These are phyloP conservation scores for Thymus quinquecostatus DNA, from an alignment of 257 asterid genomes.

Conservation along the genomic window DNA sequence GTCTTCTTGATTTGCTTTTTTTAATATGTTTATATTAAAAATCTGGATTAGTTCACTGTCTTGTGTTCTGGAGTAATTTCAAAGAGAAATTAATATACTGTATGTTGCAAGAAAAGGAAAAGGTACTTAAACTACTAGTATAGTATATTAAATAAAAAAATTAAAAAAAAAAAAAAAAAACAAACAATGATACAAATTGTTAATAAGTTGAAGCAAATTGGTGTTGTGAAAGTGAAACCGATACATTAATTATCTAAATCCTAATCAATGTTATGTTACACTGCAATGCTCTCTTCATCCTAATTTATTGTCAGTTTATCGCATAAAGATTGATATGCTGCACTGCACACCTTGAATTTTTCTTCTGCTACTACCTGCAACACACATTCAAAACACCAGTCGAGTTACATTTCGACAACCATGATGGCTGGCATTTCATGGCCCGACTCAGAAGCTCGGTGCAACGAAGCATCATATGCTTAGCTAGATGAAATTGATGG, in stretches of 20 bases:
- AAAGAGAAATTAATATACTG: background rate
- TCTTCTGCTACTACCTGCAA: conserved; percentile 81
- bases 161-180: no score
- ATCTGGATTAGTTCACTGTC: background rate
- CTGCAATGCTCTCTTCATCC: background rate
- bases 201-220: conserved; percentile 22
- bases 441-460: background rate
- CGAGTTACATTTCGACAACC: background rate
- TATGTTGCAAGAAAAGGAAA: no score
- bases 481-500: background rate
- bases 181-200: conserved; percentile 19
- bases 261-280: conserved; percentile 9
- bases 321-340: conserved; percentile 86
- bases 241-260: conserved; percentile 10
- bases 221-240: background rate
- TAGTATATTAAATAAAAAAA: background rate
- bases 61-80: background rate
- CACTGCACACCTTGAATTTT: conserved; percentile 92
- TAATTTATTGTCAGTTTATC: conserved; percentile 54
- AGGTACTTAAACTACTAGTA: no score
- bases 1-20: background rate
- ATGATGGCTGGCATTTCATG: background rate
- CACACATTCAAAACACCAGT: conserved; percentile 7
- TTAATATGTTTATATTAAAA: background rate
- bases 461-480: background rate